Conservation (phyloP, 2,329 filamentous ascomycete species). For the Fusarium sp. region DNA sequence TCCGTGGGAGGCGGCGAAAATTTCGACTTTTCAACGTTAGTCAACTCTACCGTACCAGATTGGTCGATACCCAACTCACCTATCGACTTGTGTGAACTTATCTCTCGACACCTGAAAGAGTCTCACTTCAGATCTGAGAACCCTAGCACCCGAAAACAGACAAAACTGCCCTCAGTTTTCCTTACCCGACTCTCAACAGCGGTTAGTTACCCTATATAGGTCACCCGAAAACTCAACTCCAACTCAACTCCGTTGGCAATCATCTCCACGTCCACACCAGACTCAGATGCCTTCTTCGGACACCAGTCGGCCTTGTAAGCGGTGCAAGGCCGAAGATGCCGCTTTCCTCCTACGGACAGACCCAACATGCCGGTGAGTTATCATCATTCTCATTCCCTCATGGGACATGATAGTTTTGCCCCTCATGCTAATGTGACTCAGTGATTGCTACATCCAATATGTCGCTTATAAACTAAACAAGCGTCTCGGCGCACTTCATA, state of each 20-base stretch:
- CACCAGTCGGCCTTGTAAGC: constrained; percentile 43
- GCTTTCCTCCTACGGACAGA: constrained; percentile 44
- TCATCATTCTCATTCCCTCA: not conserved
- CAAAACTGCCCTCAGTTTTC: not conserved
- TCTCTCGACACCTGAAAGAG: not conserved
- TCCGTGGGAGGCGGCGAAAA: constrained; percentile 29
- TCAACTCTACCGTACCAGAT: constrained; percentile 6
- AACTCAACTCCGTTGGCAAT: not conserved
- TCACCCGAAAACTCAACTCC: constrained; percentile 1
- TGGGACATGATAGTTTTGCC: not conserved
- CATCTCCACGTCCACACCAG: not conserved
- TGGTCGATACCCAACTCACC: constrained; percentile 8
- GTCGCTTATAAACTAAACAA: constrained; percentile 82
- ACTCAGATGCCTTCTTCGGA: constrained; percentile 34
- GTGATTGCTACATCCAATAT: constrained; percentile 80
- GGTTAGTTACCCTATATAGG: constrained; percentile 38
- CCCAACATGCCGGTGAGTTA: constrained; percentile 46
- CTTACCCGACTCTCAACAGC: not conserved
- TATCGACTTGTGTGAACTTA: not conserved
- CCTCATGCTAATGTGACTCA: constrained; percentile 31
- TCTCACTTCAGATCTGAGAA: not conserved
- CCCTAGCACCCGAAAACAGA: not conserved
- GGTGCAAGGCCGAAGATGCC: constrained; percentile 46
- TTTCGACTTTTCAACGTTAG: constrained; percentile 32
- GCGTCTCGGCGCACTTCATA: constrained; percentile 65